These are phyloP conservation scores for Thalassiosira ordinaria DNA, from an alignment of 352 stramenopile species.

Conservation along the genomic window DNA sequence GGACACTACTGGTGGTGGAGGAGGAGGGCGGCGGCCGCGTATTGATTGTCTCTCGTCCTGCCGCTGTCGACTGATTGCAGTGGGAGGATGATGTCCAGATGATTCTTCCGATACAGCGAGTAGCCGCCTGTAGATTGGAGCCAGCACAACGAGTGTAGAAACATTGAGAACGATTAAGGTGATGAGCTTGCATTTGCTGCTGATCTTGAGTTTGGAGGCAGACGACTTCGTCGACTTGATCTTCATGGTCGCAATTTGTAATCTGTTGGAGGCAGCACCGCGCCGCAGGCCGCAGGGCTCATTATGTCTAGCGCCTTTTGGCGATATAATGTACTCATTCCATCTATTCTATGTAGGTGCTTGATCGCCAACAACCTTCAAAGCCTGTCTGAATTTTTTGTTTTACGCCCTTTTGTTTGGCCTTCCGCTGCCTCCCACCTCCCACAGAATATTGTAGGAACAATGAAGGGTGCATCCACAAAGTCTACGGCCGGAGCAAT, in stretches of 20 bases:
- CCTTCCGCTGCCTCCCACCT: too few relatives aligned
- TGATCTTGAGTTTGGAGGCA: conserved; percentile 14
- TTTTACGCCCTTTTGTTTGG: too few relatives aligned
- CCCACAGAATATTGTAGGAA: too few relatives aligned
- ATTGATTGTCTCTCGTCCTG: background rate
- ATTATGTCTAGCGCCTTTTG: too few relatives aligned
- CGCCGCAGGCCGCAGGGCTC: too few relatives aligned
- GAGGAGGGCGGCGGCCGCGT: background rate
- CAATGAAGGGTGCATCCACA: background rate
- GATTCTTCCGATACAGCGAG: conserved; percentile 2
- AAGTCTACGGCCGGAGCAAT: background rate
- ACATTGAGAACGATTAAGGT: conserved; percentile 10
- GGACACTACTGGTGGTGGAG: too few relatives aligned
- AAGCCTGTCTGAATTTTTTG: too few relatives aligned
- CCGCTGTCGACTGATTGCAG: background rate
- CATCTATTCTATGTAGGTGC: too few relatives aligned
- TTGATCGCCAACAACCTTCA: too few relatives aligned
- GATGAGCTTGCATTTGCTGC: conserved; percentile 11
- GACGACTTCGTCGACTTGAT: conserved; percentile 9
- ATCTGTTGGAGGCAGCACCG: too few relatives aligned
- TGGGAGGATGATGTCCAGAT: background rate
- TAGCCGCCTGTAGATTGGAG: conserved; percentile 8
- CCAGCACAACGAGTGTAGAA: background rate
- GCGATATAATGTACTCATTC: too few relatives aligned
- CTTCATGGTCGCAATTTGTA: conserved; percentile 15